These are phyloP conservation scores for Chlamydomonas reinhardtii DNA, from an alignment of 163 green algal species.

Conservation along the genomic window DNA sequence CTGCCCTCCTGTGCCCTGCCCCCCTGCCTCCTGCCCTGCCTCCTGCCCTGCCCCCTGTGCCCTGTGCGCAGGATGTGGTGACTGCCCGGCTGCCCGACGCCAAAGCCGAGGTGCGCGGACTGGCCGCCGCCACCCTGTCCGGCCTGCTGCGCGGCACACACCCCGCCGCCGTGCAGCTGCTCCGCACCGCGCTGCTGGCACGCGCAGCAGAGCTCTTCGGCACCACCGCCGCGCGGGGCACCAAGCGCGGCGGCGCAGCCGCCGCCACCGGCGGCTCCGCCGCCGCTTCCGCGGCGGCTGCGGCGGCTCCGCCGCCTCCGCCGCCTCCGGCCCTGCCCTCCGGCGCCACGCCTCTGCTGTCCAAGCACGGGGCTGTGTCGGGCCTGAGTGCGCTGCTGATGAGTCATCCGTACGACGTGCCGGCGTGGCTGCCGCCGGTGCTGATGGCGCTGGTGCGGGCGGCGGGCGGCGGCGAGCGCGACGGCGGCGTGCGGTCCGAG, in stretches of 20 bases:
- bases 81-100: constrained; percentile 74
- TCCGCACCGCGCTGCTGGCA: constrained; percentile 57
- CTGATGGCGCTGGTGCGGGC: constrained; percentile 84
- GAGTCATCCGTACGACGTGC: constrained; percentile 87
- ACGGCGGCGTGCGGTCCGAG: constrained; percentile 61
- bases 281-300: constrained; percentile 3
- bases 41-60: no score
- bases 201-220: constrained; percentile 55
- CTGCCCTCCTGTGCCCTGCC: no score
- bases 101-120: constrained; percentile 77
- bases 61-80: constrained; percentile 71
- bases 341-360: not conserved
- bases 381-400: constrained; percentile 86
- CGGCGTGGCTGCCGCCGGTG: constrained; percentile 86
- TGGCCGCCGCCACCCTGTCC: constrained; percentile 81
- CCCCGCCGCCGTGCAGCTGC: constrained; percentile 14
- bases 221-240: not conserved
- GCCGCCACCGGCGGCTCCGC: not conserved
- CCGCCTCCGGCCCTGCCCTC: not conserved
- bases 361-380: constrained; percentile 68
- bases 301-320: no score
- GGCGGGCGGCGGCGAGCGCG: constrained; percentile 45
- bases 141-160: constrained; percentile 81
- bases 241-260: not conserved
- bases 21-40: no score